Evolutionary conservation across 2,329 filamentous ascomycete genomes (phyloP), one percentile per base, ranked within the genome.

Genomic region (Hymenoscyphus linearis): DNA sequence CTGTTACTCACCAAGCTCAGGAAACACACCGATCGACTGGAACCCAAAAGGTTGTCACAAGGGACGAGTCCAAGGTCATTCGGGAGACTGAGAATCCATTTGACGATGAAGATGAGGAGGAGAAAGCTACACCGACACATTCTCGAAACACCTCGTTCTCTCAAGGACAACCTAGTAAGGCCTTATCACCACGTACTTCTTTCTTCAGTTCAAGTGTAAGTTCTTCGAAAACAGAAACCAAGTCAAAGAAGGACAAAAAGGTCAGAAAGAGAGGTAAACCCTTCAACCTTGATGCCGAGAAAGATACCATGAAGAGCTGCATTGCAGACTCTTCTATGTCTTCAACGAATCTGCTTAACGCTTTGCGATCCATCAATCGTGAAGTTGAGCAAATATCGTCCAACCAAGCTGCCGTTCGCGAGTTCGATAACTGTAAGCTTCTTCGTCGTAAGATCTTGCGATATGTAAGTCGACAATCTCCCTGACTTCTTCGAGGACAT

Each of bases 251-350:
- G 52, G 74, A 76, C 64, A 77, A 77, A 67, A 75, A 77, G n/a
- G 76, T 80, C 58, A 78, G 80, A 64, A 78, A 80, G 66, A 84
- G 84, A 68, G 85, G 80, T 65, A 84, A 82, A 70, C 79, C 84
- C 0, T 97, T 98, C 79, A 91, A 89, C 71, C 80, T 98, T 0
- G 90, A 96, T 68, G 88, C 85, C 44, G 95, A 98, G 74, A 93
- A 93, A 74, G 89, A 90, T 0, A 82, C 89, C 63, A 92, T 99
- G 79, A 88, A 96, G 66, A 85, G 88, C 64, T 85, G 88, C n/a
- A 92, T 99, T 65, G 95, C 93, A 2, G 90, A 93, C 54, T 86
- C 93, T 0, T 93, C 91, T 0, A 90, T 98, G 44, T 90, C 92
- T 3, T 88, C 91, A n/a, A 97, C 90, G 0, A 96, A 96, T 72